A percentile compares a stretch with the other conserved stretches of the same genome.
phyloP scores from a whole-genome alignment of 2,329 filamentous ascomycete species.

The Cladosporium sphaerospermum region DNA sequence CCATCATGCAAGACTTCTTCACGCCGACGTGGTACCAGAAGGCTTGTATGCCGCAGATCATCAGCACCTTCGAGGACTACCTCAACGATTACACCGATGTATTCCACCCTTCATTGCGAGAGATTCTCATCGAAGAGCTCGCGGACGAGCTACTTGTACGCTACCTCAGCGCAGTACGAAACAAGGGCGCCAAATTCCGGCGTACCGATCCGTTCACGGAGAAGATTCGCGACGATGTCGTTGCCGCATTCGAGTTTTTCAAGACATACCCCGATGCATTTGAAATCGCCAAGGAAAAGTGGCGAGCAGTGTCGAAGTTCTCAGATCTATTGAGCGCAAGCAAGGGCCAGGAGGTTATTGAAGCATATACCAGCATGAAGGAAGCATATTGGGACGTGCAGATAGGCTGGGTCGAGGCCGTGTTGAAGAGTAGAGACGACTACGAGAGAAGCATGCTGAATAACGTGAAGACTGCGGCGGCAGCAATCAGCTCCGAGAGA shows the following conservation, averaged over 20 bases:
- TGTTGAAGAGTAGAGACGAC: slow-evolving; percentile 79
- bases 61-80: slow-evolving; percentile 93
- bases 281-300: slow-evolving; percentile 76
- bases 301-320: slow-evolving; percentile 84
- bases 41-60: slow-evolving; percentile 87
- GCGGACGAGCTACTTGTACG: slow-evolving; percentile 82
- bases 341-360: slow-evolving; percentile 65
- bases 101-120: slow-evolving; percentile 77
- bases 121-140: slow-evolving; percentile 90
- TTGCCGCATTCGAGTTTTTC: slow-evolving; percentile 88
- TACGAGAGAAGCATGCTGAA: slow-evolving; percentile 89
- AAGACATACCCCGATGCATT: slow-evolving; percentile 64
- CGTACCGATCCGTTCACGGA: slow-evolving; percentile 81
- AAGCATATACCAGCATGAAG: slow-evolving; percentile 81
- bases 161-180: slow-evolving; percentile 79
- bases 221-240: slow-evolving; percentile 88
- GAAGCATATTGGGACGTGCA: slow-evolving; percentile 86
- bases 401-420: slow-evolving; percentile 91
- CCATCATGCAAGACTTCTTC: slow-evolving; percentile 84
- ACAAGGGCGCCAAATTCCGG: slow-evolving; percentile 84
- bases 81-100: slow-evolving; percentile 75
- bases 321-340: slow-evolving; percentile 67
- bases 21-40: slow-evolving; percentile 81
- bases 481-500: slow-evolving; percentile 72
- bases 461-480: slow-evolving; percentile 79